phyloP scores from a whole-genome alignment of 148 eudicot species.

The Cornus kousa region DNA sequence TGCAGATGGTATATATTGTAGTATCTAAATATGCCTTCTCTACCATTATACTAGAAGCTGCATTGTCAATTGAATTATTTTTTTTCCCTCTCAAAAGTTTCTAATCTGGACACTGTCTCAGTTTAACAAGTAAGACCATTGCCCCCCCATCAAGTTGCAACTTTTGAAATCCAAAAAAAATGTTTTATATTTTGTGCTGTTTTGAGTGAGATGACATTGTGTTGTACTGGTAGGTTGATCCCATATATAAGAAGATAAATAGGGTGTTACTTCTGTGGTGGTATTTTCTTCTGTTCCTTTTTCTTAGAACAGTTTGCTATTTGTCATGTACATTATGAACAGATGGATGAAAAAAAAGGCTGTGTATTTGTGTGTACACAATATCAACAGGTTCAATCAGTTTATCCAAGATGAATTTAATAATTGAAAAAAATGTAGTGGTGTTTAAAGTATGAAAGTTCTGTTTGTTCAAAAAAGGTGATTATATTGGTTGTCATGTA shows the following conservation, averaged over 20 bases:
- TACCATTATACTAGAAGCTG: neutral
- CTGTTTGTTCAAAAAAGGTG: too few species aligned
- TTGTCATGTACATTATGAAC: too few species aligned
- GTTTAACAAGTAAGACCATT: neutral
- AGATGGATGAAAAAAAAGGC: too few species aligned
- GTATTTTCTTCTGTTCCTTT: neutral
- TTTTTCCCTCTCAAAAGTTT: neutral
- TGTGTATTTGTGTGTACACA: too few species aligned
- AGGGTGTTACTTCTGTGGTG: neutral
- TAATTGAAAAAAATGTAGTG: neutral
- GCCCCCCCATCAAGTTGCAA: neutral
- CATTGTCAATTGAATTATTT: neutral
- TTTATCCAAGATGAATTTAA: too few species aligned
- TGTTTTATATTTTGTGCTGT: neutral
- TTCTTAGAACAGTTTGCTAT: too few species aligned
- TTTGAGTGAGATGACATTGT: conserved; percentile 12
- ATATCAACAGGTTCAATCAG: too few species aligned
- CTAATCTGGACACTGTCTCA: neutral
- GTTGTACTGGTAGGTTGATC: neutral
- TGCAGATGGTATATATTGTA: neutral
- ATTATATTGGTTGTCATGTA: too few species aligned
- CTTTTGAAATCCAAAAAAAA: neutral
- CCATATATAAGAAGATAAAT: neutral
- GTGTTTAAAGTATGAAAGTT: too few species aligned
- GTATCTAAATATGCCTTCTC: neutral